A percentile compares a stretch with the other conserved stretches of the same genome.
phyloP scores from a whole-genome alignment of 2,329 filamentous ascomycete species.

The Truncatella angustata region DNA sequence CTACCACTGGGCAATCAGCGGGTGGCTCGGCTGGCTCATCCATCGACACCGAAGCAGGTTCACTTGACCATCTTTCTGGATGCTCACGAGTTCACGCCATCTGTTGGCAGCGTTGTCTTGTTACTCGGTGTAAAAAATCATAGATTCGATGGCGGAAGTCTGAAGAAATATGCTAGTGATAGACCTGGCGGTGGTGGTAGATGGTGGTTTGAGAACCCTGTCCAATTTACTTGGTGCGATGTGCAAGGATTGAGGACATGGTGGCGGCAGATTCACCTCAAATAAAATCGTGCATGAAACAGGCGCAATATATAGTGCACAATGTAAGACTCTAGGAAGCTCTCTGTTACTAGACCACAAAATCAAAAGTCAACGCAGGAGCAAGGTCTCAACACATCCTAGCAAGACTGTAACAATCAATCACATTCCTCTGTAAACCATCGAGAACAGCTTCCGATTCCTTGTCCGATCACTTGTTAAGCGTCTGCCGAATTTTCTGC shows the following conservation, averaged over 20 bases:
- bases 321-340: too few species aligned
- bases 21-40: constrained; percentile 49
- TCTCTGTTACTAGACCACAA: neutral
- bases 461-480: too few species aligned
- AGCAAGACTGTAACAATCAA: too few species aligned
- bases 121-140: constrained; percentile 58
- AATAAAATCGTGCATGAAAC: neutral
- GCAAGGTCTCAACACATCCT: too few species aligned
- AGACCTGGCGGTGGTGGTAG: constrained; percentile 20
- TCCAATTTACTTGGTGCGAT: constrained; percentile 48
- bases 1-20: constrained; percentile 50
- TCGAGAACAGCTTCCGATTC: too few species aligned
- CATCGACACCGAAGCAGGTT: constrained; percentile 50
- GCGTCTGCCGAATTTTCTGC: too few species aligned
- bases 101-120: constrained; percentile 47
- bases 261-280: constrained; percentile 32
- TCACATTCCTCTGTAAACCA: too few species aligned
- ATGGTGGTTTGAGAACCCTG: constrained; percentile 54
- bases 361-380: too few species aligned
- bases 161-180: constrained; percentile 43
- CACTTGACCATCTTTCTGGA: constrained; percentile 55
- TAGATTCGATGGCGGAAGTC: constrained; percentile 44
- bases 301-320: too few species aligned
- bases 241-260: constrained; percentile 42
- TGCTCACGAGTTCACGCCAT: constrained; percentile 45